Evolutionary conservation across 768 basidiomycete genomes (phyloP), one percentile per base, ranked within the genome.

Genomic region (Mycena sanguinolenta): DNA sequence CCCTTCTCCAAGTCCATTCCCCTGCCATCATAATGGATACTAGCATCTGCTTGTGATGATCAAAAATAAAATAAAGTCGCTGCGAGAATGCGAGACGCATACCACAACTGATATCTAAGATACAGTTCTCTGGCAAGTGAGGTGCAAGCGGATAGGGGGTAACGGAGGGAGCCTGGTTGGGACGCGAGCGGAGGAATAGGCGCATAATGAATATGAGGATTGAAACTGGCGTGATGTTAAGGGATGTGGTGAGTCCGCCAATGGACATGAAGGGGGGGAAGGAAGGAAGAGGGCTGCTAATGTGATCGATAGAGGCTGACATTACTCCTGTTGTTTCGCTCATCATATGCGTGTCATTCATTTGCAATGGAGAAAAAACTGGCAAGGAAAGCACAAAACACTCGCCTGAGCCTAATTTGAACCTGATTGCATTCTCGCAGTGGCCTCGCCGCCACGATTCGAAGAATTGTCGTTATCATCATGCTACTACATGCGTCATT

Each of bases 181-280:
- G 25, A 42, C 53, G 70, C n/a, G 38, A 32, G 59, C n/a, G 39
- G 19, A 14, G 23, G 55, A 68, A 72, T 21, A 49, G 36, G 57
- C 63, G 58, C 52, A 68, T 52, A 21, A 61, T 46, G 63, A 65
- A 62, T 10, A 58, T 19, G 23, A 30, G 52, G n/a, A 72, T 64
- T 19, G 57, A 72, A 68, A 72, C 21, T 66, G 68, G 63, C 58
- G 71, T 72, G 67, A 57, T 53, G 30, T 38, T 64, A 72, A 68
- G 52, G 71, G 68, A 62, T 9, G 71, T 68, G 54, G 30, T 21
- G 62, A 67, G 27, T 61, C 59, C 36, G 42, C 50, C 55, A 34
- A 46, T 39, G 67, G 66, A 52, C 61, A 61, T 65, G 62, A n/a
- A 28, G 13, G 63, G 28, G 23, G 39, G 55, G 53, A 44, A 16